phyloP scores from a whole-genome alignment of 163 green algal genomes.

The Chloromonas sp. region DNA sequence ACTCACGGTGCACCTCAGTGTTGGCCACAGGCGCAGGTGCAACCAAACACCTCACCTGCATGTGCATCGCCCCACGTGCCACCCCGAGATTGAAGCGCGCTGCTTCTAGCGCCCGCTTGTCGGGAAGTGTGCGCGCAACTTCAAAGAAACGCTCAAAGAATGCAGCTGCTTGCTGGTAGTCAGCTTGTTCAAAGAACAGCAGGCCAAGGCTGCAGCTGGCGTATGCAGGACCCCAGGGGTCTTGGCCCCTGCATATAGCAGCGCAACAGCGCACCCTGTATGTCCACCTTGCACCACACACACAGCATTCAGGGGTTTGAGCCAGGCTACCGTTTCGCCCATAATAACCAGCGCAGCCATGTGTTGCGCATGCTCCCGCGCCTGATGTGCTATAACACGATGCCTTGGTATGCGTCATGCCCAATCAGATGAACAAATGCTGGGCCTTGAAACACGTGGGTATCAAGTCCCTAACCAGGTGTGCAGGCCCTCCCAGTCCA shows the following conservation, averaged over 20 bases:
- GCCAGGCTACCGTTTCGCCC: too few relatives aligned
- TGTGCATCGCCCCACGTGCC: conserved; percentile 37
- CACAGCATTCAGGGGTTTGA: not conserved
- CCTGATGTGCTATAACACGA: not conserved
- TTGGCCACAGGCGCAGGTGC: too few relatives aligned
- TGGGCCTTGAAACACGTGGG: too few relatives aligned
- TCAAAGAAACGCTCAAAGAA: conserved; percentile 81
- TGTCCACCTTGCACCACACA: not conserved
- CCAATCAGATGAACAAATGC: too few relatives aligned
- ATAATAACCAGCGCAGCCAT: too few relatives aligned
- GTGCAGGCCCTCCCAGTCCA: not conserved
- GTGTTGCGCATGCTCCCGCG: not conserved
- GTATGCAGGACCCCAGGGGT: conserved; percentile 48
- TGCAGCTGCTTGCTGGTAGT: conserved; percentile 20
- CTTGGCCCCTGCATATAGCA: conserved; percentile 16
- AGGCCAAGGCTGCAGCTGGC: conserved; percentile 58
- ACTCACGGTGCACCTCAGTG: too few relatives aligned
- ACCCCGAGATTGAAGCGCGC: conserved; percentile 71
- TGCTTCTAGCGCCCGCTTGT: conserved; percentile 53
- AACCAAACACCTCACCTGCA: conserved; percentile 12
- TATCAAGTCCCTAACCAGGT: too few relatives aligned
- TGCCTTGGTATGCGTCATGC: conserved; percentile 4
- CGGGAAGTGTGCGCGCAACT: conserved; percentile 38
- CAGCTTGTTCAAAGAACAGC: conserved; percentile 48
- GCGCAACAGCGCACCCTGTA: not conserved